A percentile compares a stretch with the other conserved stretches of the same genome.
phyloP scores from a whole-genome alignment of 2,329 filamentous ascomycete genomes.

The Lasiodiplodia sp. region DNA sequence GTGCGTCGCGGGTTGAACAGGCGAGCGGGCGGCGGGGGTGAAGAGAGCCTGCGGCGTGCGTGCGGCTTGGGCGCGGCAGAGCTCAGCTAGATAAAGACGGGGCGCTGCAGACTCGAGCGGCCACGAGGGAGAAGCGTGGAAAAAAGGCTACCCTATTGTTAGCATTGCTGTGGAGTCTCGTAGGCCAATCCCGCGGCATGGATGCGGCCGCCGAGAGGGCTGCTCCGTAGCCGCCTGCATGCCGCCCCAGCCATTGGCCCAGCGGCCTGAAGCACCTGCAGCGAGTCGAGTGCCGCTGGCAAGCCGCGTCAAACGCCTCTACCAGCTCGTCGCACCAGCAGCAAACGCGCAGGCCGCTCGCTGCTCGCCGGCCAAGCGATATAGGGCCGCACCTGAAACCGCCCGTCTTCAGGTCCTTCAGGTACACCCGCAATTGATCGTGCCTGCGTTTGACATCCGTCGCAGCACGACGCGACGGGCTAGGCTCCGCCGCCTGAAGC shows the following conservation, averaged over 20 bases:
- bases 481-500: constrained; percentile 25
- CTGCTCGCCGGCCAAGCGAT: constrained; percentile 16
- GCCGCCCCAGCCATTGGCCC: constrained; percentile 14
- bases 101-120: constrained; percentile 15
- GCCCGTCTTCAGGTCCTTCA: constrained; percentile 6
- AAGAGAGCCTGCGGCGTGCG: background rate
- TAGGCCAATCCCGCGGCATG: constrained; percentile 25
- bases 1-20: constrained; percentile 18
- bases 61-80: constrained; percentile 6
- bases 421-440: constrained; percentile 15
- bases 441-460: constrained; percentile 28
- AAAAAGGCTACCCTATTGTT: constrained; percentile 26
- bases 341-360: constrained; percentile 8
- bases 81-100: constrained; percentile 26
- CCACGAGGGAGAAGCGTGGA: constrained; percentile 25
- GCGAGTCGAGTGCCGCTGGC: constrained; percentile 8
- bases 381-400: constrained; percentile 26
- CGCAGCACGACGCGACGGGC: constrained; percentile 23
- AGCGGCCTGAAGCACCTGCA: constrained; percentile 23
- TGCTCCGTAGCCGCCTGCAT: constrained; percentile 22
- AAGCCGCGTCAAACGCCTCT: constrained; percentile 23
- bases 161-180: constrained; percentile 28
- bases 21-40: constrained; percentile 1
- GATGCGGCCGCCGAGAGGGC: constrained; percentile 25
- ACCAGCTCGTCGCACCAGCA: constrained; percentile 12